Evolutionary conservation across 352 stramenopile species (phyloP).

Genomic region (Globisporangium viniferum): DNA sequence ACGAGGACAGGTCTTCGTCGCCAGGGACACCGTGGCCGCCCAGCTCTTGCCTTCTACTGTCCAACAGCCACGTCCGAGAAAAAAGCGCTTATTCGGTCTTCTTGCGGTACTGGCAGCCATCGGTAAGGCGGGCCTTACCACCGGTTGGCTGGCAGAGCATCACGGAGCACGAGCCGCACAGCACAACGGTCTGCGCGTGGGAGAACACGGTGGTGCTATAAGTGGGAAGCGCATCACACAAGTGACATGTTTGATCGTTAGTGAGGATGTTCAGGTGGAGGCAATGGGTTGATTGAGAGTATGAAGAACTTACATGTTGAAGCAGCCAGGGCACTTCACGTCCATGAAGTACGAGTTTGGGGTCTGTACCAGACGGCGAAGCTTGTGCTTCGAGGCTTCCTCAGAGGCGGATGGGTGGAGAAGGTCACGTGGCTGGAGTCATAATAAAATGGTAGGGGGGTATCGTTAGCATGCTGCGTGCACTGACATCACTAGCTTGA

Average conservation of each 20-base stretch:
- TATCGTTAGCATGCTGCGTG: slow-evolving; percentile 13
- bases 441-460: not conserved
- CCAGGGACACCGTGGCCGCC: not conserved
- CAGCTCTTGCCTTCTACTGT: slow-evolving; percentile 37
- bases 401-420: slow-evolving; percentile 94
- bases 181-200: slow-evolving; percentile 98
- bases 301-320: slow-evolving; percentile 91
- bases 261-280: not conserved
- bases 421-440: slow-evolving; percentile 90
- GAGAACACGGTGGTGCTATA: slow-evolving; percentile 97
- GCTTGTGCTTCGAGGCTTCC: slow-evolving; percentile 98
- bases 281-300: not conserved
- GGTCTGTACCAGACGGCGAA: slow-evolving; percentile 98
- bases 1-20: not conserved
- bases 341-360: slow-evolving; percentile 99
- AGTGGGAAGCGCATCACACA: not conserved
- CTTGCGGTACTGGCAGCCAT: slow-evolving; percentile 99
- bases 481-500: not conserved
- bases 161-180: slow-evolving; percentile 96
- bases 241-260: not conserved
- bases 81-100: slow-evolving; percentile 95
- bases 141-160: slow-evolving; percentile 99
- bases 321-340: slow-evolving; percentile 99
- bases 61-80: slow-evolving; percentile 16
- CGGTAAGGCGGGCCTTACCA: slow-evolving; percentile 96